Conservation (phyloP, 768 basidiomycete genomes). For the Amanita thiersii region DNA sequence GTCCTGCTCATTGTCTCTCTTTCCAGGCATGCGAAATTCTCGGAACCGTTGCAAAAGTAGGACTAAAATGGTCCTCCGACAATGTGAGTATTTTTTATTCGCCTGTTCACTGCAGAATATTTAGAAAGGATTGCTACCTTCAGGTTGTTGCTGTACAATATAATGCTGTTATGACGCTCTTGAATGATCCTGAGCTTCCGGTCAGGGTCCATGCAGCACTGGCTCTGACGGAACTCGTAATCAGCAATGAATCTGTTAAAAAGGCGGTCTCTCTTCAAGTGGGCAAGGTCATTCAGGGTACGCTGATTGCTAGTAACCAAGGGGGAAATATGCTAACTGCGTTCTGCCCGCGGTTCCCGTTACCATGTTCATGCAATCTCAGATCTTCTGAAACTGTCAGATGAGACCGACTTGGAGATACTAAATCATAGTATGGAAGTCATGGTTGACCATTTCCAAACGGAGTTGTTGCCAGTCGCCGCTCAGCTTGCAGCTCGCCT, state of each 20-base stretch:
- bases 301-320: no score
- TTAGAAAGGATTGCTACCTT: background rate
- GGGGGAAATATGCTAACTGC: no score
- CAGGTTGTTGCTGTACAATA: conserved; percentile 61
- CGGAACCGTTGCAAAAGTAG: conserved; percentile 61
- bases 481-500: conserved; percentile 71
- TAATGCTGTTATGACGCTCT: conserved; percentile 51
- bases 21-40: conserved; percentile 73
- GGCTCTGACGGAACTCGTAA: conserved; percentile 71
- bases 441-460: conserved; percentile 81
- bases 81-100: conserved; percentile 33
- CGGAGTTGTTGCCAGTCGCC: conserved; percentile 79
- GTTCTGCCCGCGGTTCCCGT: no score
- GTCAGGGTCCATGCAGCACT: conserved; percentile 80
- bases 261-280: conserved; percentile 66
- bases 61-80: conserved; percentile 57
- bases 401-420: conserved; percentile 85
- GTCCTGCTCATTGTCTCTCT: conserved; percentile 5
- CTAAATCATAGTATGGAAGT: conserved; percentile 78
- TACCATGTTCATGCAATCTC: conserved; percentile 4
- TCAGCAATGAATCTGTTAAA: conserved; percentile 61
- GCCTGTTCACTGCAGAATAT: background rate
- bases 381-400: conserved; percentile 86
- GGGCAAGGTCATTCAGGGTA: conserved; percentile 83
- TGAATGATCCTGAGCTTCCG: conserved; percentile 76